Base-by-base conservation (phyloP, 306 rosid species). In the Quercus dentata region DNA sequence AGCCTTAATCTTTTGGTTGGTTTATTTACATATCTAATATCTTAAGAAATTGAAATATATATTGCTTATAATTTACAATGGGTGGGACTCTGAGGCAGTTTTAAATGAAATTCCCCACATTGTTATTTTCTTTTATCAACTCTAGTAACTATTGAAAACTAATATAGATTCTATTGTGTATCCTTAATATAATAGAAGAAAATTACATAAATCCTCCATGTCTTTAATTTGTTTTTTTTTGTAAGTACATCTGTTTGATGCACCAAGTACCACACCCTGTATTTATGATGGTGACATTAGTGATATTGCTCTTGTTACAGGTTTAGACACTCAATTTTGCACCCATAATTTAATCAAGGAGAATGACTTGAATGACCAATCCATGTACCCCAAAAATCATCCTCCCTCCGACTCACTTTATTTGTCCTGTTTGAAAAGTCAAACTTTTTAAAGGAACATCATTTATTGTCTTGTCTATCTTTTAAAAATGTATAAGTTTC, bases 1-100 rank as follows among this genome's bases (percentile, higher is more conserved):
- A 80, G 83, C 70, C 35, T 46, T 62, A 58, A 76, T 19, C 11
- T 55, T 69, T 38, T 62, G 75, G 75, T 81, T 69, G 46, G 81
- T 65, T 15, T 35, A 27, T 19, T 77, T 76, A 35, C n/a, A 1
- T 55, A 30, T 28, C 6, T 13, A 72, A 57, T 67, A n/a, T 33
- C 27, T 33, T 17, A 33, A 67, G 49, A 73, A 71, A 77, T 35
- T 30, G 63, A 62, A 28, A 46, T 51, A 15, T 77, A 33, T 56
- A 52, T 14, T 28, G 15, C n/a, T 51, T 19, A 27, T 18, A 57
- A 31, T 3, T 33, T 38, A 20, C 35, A 20, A 38, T 38, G 8
- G 46, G 46, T 38, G 46, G 46, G 46, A 2, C 4, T 21, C 9
- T 64, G 35, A 67, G 52, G 17, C 23, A 67, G 27, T 15, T 11